Conservation (phyloP, 1,284 basidiomycete genomes). For the Microbotryum lychnidis-dioicae region DNA sequence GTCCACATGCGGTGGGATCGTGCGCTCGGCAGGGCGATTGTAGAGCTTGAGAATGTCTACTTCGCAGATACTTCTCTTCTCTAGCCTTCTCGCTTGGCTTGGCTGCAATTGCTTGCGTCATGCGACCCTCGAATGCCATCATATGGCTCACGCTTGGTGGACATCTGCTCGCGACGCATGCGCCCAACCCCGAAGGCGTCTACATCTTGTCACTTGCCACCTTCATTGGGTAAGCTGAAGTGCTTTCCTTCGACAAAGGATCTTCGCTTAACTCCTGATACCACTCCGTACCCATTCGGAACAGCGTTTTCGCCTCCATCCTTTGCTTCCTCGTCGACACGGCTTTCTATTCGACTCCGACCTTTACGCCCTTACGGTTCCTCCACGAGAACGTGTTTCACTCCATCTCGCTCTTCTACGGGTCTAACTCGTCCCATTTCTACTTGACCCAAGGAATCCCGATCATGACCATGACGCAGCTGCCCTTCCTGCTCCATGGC, state of each 20-base stretch:
- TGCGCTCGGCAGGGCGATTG: too few species aligned
- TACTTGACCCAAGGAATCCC: conserved; percentile 82
- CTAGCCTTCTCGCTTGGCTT: conserved; percentile 46
- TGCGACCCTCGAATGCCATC: conserved; percentile 77
- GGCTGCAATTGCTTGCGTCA: conserved; percentile 65
- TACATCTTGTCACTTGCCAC: background rate
- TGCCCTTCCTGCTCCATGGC: conserved; percentile 45
- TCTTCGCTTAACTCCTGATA: background rate
- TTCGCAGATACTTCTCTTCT: background rate
- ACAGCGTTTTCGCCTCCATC: conserved; percentile 10
- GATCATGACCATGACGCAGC: conserved; percentile 60
- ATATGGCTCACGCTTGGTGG: conserved; percentile 68
- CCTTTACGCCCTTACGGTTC: conserved; percentile 75
- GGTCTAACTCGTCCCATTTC: conserved; percentile 76
- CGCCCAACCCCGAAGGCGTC: background rate
- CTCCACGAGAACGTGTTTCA: conserved; percentile 64
- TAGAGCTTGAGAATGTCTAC: too few species aligned
- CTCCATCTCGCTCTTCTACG: conserved; percentile 85
- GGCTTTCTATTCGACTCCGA: conserved; percentile 57
- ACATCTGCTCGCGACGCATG: background rate
- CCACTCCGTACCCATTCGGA: background rate
- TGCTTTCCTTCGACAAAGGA: background rate
- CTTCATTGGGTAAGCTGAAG: conserved; percentile 13
- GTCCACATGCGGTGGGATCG: too few species aligned
- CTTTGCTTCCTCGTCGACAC: conserved; percentile 53